Evolutionary conservation across 164 flowering plant species (phyloP).

Genomic region (Berberis thunbergii): DNA sequence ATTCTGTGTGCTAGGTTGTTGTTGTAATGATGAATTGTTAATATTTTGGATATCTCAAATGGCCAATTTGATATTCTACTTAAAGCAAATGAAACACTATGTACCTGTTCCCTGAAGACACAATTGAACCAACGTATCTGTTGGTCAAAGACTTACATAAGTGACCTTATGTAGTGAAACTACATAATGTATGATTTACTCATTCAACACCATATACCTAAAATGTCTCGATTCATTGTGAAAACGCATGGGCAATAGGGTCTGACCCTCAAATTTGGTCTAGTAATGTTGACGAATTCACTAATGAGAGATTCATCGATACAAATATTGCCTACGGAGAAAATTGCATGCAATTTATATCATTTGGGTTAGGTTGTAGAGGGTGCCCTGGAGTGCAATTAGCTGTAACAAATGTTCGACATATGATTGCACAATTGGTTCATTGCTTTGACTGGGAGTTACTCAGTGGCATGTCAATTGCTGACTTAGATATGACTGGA

Average conservation of each 20-base stretch:
- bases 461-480: conserved; percentile 4
- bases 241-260: conserved; percentile 18
- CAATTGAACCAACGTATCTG: too few relatives aligned
- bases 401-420: background rate
- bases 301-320: background rate
- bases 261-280: conserved; percentile 14
- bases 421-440: conserved; percentile 4
- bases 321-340: background rate
- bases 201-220: conserved; percentile 3
- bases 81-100: too few relatives aligned
- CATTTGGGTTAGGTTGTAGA: conserved; percentile 11
- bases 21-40: too few relatives aligned
- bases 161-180: too few relatives aligned
- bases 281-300: conserved; percentile 3
- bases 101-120: too few relatives aligned
- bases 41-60: too few relatives aligned
- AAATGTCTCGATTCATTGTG: conserved; percentile 11
- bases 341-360: background rate
- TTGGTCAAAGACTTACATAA: too few relatives aligned
- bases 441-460: conserved; percentile 11
- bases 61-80: too few relatives aligned
- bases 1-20: too few relatives aligned
- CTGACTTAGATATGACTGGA: conserved; percentile 10
- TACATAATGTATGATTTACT: too few relatives aligned
- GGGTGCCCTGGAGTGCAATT: conserved; percentile 7